Conservation (phyloP, 495 filamentous ascomycete genomes). For the Penicillium angulare region DNA sequence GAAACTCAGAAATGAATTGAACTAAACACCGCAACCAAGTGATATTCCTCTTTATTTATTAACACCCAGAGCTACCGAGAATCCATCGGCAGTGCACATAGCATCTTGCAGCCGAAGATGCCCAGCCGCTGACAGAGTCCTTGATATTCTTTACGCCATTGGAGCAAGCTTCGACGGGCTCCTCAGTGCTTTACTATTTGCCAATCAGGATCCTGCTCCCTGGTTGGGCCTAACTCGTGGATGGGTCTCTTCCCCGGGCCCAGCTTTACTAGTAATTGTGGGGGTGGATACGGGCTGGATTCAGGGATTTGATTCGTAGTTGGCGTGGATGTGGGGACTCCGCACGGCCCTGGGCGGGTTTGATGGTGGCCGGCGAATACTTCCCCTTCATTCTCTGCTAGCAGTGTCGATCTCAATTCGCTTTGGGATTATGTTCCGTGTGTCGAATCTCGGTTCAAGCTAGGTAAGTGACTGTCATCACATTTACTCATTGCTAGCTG, state of each 20-base stretch:
- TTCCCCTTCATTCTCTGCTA: background rate
- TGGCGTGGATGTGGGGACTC: background rate
- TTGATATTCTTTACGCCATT: conserved; percentile 1
- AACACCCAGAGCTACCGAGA: background rate
- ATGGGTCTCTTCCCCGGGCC: background rate
- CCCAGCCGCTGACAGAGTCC: background rate
- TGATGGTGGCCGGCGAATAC: background rate
- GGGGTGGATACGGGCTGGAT: background rate
- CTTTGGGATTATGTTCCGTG: background rate
- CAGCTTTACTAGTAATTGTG: background rate
- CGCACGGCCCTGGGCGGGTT: background rate
- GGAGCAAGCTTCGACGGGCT: background rate
- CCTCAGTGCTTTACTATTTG: background rate
- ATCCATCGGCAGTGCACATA: conserved; percentile 43
- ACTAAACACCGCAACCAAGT: too few relatives aligned
- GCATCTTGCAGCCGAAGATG: background rate
- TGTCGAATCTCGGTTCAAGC: too few relatives aligned
- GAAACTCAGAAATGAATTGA: too few relatives aligned
- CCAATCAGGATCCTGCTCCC: background rate
- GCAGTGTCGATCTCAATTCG: background rate
- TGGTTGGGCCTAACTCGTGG: too few relatives aligned
- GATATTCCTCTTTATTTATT: too few relatives aligned
- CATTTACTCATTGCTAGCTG: too few relatives aligned
- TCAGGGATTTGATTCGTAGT: background rate
- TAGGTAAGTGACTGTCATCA: too few relatives aligned